Conservation (phyloP, 2,329 filamentous ascomycete species). For the Aureobasidium sp. region DNA sequence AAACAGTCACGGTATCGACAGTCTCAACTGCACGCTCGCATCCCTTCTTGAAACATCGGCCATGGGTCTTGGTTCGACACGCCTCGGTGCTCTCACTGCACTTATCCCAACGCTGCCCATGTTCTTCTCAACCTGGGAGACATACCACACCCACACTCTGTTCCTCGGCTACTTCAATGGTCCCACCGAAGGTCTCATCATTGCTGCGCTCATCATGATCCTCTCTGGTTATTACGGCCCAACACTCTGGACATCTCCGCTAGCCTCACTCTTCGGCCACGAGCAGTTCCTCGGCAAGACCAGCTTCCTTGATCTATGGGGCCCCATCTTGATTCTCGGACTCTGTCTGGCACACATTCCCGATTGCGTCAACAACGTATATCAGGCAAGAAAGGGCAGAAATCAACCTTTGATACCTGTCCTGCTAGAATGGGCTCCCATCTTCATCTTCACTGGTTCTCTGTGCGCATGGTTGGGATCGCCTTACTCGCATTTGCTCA, state of each 20-base stretch:
- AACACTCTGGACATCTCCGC: constrained; percentile 71
- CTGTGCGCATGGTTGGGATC: constrained; percentile 83
- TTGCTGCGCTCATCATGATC: constrained; percentile 81
- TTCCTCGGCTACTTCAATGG: constrained; percentile 97
- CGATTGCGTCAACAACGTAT: constrained; percentile 82
- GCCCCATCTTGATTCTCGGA: constrained; percentile 46
- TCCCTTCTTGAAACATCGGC: constrained; percentile 86
- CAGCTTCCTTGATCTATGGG: constrained; percentile 83
- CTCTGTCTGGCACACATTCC: constrained; percentile 63
- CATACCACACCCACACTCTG: constrained; percentile 94
- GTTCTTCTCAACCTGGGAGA: constrained; percentile 99
- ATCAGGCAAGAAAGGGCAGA: constrained; percentile 63
- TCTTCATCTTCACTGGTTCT: constrained; percentile 69
- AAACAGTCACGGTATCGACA: constrained; percentile 83
- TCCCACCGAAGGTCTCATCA: constrained; percentile 87
- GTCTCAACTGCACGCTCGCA: constrained; percentile 89
- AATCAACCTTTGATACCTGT: constrained; percentile 71
- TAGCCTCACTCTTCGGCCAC: constrained; percentile 61
- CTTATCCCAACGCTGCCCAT: constrained; percentile 88
- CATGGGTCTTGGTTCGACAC: constrained; percentile 81
- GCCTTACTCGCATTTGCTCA: constrained; percentile 73
- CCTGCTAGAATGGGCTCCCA: constrained; percentile 90
- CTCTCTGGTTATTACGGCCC: constrained; percentile 83
- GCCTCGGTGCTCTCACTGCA: constrained; percentile 82
- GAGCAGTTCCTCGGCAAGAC: constrained; percentile 58